Evolutionary conservation across 2,329 filamentous ascomycete species (phyloP), one percentile per base, ranked within the genome.

Genomic region (Lachnellula occidentalis): DNA sequence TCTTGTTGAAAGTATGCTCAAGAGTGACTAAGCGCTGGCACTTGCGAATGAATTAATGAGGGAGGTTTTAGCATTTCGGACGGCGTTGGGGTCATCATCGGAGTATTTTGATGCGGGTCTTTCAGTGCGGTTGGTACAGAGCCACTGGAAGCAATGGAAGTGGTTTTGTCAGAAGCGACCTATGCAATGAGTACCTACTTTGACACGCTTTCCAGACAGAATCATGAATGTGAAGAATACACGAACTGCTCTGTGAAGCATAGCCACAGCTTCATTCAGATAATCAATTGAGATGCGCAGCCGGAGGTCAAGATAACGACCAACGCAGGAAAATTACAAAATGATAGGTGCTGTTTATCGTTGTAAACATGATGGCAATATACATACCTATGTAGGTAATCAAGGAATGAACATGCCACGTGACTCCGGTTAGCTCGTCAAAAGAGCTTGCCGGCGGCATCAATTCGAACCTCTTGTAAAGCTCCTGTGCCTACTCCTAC

Each of bases 1-100:
- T 72, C 76, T 99, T 62, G 94, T 99, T 49, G 94, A 99, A 71
- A 97, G 90, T 71, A 99, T 99, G 92, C 74, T 97, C 75, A 86
- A 86, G 74, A 96, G 91, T 68, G 94, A 97, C 53, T 68, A 54
- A 62, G 24, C 12, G 34, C 2, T 22, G 24, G 42, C 53, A 27
- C 52, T 37, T 46, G 37, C 31, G 34, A 11, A 59, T 57, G 58
- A 54, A 45, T 57, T 45, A 55, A 56, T 54, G 56, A 54, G 51
- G 37, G 34, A 47, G 48, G 55, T 48, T 46, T 45, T 46, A 45
- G 58, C 53, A 65, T 55, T 54, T 54, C 42, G 37, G 24, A 45
- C 27, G 64, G 65, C 64, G 64, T 67, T 67, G 54, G 55, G 31
- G 55, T 51, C 43, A 56, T 27, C 34, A 48, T 45, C 36, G 59